Conservation (phyloP, 208 protist genomes). For the Lotmaria passim region DNA sequence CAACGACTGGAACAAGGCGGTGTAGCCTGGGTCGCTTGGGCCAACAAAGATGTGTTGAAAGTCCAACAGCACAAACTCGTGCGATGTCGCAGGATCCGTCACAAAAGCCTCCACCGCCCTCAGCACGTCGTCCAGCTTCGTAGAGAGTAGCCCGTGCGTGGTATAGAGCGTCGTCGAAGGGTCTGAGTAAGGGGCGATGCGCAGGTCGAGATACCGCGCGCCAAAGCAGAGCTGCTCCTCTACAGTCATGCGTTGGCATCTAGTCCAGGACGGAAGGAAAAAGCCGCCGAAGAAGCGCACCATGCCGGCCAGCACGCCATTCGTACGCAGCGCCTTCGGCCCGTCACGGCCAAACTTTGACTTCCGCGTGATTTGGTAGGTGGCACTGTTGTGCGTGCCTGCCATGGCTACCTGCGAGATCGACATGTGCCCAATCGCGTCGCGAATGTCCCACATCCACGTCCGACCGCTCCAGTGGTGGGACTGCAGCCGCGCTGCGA, state of each 20-base stretch:
- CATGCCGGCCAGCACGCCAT: conserved; percentile 17
- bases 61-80: conserved; percentile 59
- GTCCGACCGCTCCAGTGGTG: conserved; percentile 13
- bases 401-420: conserved; percentile 47
- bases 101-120: conserved; percentile 39
- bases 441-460: conserved; percentile 56
- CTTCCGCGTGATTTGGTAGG: conserved; percentile 31
- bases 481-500: not conserved
- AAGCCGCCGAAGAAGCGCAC: conserved; percentile 31
- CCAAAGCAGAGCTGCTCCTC: conserved; percentile 55
- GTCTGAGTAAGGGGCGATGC: conserved; percentile 21
- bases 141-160: conserved; percentile 46
- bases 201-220: conserved; percentile 61
- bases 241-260: conserved; percentile 50
- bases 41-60: conserved; percentile 55
- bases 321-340: conserved; percentile 22
- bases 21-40: conserved; percentile 14
- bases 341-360: conserved; percentile 51
- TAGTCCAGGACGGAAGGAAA: conserved; percentile 38
- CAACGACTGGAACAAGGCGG: conserved; percentile 37
- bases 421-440: conserved; percentile 28
- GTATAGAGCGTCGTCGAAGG: conserved; percentile 31
- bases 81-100: conserved; percentile 7
- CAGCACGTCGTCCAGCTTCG: conserved; percentile 33
- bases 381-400: conserved; percentile 58